Conservation (phyloP, 805 yeast species). For the Pichia phayaonensis region DNA sequence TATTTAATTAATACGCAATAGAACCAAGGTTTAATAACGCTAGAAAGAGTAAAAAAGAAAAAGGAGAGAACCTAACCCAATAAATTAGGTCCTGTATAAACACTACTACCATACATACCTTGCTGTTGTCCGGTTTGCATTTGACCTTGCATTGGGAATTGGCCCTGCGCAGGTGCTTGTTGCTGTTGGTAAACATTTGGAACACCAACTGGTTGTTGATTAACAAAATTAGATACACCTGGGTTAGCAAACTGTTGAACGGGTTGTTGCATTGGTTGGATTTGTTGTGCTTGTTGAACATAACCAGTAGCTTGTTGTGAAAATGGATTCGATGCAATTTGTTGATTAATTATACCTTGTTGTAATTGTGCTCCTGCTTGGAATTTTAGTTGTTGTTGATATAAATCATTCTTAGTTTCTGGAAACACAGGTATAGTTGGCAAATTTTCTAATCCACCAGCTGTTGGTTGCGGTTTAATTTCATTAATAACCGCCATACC, state of each 20-base stretch:
- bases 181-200: slow-evolving; percentile 1
- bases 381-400: slow-evolving; percentile 16
- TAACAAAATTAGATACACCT: slow-evolving; percentile 1
- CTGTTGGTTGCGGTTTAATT: slow-evolving; percentile 48
- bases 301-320: slow-evolving; percentile 10
- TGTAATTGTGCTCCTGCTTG: slow-evolving; percentile 5
- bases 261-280: neutral
- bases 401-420: slow-evolving; percentile 35
- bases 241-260: neutral
- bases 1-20: neutral
- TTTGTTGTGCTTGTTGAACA: slow-evolving; percentile 6
- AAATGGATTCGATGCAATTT: slow-evolving; percentile 17
- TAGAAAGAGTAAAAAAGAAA: neutral
- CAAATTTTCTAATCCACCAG: slow-evolving; percentile 64
- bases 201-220: neutral
- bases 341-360: slow-evolving; percentile 8
- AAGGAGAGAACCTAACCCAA: neutral
- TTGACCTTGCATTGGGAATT: neutral
- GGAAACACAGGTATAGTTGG: slow-evolving; percentile 67
- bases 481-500: slow-evolving; percentile 14
- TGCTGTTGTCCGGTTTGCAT: slow-evolving; percentile 6
- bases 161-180: slow-evolving; percentile 7
- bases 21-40: neutral
- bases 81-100: slow-evolving; percentile 27
- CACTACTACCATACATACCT: slow-evolving; percentile 10